These are phyloP conservation scores for Calcarisporium arbuscula DNA, from an alignment of 2,329 filamentous ascomycete genomes.

Conservation along the genomic window DNA sequence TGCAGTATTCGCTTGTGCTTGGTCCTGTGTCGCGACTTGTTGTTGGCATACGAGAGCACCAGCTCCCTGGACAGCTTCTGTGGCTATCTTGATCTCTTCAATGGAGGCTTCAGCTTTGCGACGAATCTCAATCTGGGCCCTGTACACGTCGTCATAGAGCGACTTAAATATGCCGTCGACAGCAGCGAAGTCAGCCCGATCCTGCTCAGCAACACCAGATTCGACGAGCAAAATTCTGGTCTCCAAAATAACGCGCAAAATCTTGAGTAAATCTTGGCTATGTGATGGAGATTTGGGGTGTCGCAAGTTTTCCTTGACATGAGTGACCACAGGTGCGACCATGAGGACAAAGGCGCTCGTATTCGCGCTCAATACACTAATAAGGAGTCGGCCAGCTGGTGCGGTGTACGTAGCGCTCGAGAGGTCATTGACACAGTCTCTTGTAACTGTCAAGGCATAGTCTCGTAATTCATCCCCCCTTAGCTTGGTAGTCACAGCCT, in stretches of 20 bases:
- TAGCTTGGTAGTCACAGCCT: conserved; percentile 40
- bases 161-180: conserved; percentile 31
- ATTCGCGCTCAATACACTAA: conserved; percentile 44
- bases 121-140: conserved; percentile 26
- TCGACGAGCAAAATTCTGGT: conserved; percentile 34
- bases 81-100: conserved; percentile 34
- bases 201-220: conserved; percentile 25
- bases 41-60: conserved; percentile 38
- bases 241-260: conserved; percentile 46
- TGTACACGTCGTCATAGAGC: conserved; percentile 38
- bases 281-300: conserved; percentile 45
- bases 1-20: neutral
- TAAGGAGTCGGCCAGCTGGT: conserved; percentile 45
- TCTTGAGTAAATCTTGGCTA: conserved; percentile 43
- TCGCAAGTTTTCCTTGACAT: conserved; percentile 44
- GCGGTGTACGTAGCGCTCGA: conserved; percentile 46
- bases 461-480: conserved; percentile 36
- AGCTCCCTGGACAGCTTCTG: conserved; percentile 39
- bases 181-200: conserved; percentile 29
- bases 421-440: conserved; percentile 48
- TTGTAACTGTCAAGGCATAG: conserved; percentile 42
- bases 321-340: conserved; percentile 38
- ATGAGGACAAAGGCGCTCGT: conserved; percentile 41
- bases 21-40: neutral
- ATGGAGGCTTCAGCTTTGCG: conserved; percentile 20